A percentile compares a stretch with the other conserved stretches of the same genome.
Conservation (phyloP, 345 rosid genomes). For the Pseudoturritis turrita region DNA sequence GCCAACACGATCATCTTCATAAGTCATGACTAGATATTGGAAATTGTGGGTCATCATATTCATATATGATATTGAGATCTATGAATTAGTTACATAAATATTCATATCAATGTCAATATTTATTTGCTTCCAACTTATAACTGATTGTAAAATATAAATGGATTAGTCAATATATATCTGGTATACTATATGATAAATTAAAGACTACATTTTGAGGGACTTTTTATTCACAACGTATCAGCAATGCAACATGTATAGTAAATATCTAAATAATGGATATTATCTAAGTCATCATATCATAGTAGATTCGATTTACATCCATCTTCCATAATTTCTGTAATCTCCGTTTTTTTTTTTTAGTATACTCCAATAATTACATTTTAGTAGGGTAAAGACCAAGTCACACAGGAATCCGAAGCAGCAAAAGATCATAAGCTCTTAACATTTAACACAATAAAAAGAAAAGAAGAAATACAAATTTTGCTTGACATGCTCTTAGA, state of each 20-base stretch:
- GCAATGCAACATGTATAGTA: background rate
- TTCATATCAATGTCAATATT: background rate
- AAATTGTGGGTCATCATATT: constrained; percentile 20
- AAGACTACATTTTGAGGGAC: background rate
- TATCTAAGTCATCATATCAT: background rate
- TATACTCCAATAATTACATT: background rate
- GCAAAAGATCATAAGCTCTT: background rate
- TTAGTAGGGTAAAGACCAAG: background rate
- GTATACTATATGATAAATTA: background rate
- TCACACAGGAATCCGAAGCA: too few species aligned
- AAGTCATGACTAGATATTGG: background rate
- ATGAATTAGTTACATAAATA: background rate
- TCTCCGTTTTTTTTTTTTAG: background rate
- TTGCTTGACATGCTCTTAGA: constrained; percentile 20
- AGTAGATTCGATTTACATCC: background rate
- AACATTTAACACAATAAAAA: background rate
- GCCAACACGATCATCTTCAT: constrained; percentile 26
- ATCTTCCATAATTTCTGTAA: background rate
- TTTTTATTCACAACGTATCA: too few species aligned
- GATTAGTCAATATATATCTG: background rate
- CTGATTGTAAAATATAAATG: background rate
- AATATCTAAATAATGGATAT: background rate
- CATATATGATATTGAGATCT: background rate
- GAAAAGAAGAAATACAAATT: background rate
- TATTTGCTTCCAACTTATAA: background rate